Conservation (phyloP, 1,139 yeast genomes). For the Taphrina deformans region DNA sequence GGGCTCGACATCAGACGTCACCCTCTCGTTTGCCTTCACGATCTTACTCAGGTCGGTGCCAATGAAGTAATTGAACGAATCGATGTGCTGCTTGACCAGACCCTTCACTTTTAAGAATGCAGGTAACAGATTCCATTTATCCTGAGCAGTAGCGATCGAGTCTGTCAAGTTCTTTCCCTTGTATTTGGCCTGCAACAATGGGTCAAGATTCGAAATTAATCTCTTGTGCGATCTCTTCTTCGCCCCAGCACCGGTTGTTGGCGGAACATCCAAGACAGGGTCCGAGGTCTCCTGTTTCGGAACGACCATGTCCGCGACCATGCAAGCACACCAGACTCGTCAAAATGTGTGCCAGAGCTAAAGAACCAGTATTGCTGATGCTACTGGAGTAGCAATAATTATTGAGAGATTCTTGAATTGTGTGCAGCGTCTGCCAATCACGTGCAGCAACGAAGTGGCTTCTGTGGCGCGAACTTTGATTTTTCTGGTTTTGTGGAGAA, state of each 20-base stretch:
- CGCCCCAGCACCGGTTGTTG: background rate
- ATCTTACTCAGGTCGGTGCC: conserved; percentile 91
- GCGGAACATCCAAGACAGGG: background rate
- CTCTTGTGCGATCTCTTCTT: conserved; percentile 16
- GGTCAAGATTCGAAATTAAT: conserved; percentile 53
- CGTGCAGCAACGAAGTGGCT: background rate
- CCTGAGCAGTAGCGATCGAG: conserved; percentile 79
- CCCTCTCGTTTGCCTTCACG: conserved; percentile 82
- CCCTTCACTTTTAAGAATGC: conserved; percentile 96
- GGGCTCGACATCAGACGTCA: conserved; percentile 93
- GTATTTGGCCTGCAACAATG: conserved; percentile 73
- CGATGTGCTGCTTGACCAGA: conserved; percentile 92
- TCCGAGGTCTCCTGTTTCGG: background rate
- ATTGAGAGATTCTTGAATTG: background rate
- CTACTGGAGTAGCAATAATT: too few species aligned
- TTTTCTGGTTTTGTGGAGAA: background rate
- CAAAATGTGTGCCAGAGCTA: too few species aligned
- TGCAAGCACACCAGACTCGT: too few species aligned
- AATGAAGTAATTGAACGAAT: conserved; percentile 92
- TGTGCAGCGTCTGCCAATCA: background rate
- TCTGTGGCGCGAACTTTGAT: background rate
- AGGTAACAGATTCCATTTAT: conserved; percentile 93
- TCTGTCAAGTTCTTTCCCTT: conserved; percentile 85
- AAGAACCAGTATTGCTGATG: too few species aligned
- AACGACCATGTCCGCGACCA: background rate